Evolutionary conservation across 331 rosid species (phyloP), one percentile per base, ranked within the genome.

Genomic region (Acacia pycnantha): DNA sequence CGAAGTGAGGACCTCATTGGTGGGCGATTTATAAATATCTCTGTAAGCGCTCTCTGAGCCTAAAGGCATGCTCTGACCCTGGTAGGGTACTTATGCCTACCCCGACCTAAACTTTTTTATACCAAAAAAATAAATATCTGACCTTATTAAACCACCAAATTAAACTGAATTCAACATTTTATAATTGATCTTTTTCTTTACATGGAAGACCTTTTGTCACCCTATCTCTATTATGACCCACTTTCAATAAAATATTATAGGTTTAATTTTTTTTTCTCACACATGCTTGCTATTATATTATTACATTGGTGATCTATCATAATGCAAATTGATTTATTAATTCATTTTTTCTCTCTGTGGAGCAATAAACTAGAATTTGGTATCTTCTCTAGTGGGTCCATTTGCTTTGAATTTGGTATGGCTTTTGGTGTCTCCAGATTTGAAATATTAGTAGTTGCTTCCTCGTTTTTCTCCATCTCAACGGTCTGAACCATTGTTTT

Each of bases 401-500:
- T 14, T 54, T 75, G 61, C 77, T 82, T 90, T 44, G 88, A 67
- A 79, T 48, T 70, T 24, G 70, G n/a, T 58, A 79, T 31, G 33
- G 11, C 12, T 26, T 71, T 71, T 53, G 19, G 27, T 76, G 84
- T 77, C 71, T 65, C 81, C 77, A 81, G 69, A 77, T 81, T 82
- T 85, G 87, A 83, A 87, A 86, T 80, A 43, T 79, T 74, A 68
- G 66, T 80, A 15, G 78, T 41, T 77, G 81, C 70, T 85, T 51
- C 37, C 16, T 58, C 81, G 62, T 85, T 71, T 81, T 85, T 84
- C 78, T 76, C 37, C 44, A 58, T 58, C 68, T 70, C 74, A 86
- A 87, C 83, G 82, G 90, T 86, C 85, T 77, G n/a, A 81, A 48
- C 83, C 67, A 62, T 19, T 82, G 82, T 46, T 82, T 84, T 44